Evolutionary conservation across 768 basidiomycete species (phyloP), one percentile per base, ranked within the genome.

Genomic region (Phlegmacium glaucopus): DNA sequence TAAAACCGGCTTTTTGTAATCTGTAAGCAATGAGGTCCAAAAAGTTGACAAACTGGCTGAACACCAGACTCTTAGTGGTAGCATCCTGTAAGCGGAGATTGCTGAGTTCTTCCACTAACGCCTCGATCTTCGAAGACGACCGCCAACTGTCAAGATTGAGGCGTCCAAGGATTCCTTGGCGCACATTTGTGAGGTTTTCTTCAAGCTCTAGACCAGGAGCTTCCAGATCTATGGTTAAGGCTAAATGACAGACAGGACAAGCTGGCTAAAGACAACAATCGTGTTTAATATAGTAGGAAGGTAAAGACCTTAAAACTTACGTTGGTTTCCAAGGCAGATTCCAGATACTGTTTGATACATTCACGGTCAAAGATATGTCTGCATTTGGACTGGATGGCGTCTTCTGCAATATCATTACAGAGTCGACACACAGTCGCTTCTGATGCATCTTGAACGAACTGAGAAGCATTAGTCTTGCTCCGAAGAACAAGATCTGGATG

Each of bases 331-430:
- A 85, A 70, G 13, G 80, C 77, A 1, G 85, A 78, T 54, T 90
- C 80, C 40, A 98, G 75, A 62, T 97, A 97, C 64, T 94, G 92
- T 58, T 80, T 84, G 65, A 99, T 94, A 59, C 96, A 99, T 61
- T 94, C 90, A 46, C 96, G 80, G 63, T 97, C 94, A 59, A 96
- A 99, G 52, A 96, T 85, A 61, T 99, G 96, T 34, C 80, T 82
- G 61, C 96, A 99, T 56, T 84, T 89, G 18, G 93, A 85, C 61
- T 91, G 83, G 52, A 99, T 97, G 3, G 96, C 93, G 59, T 99
- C 96, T 67, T 99, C 96, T 0, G 92, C 95, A 34, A 96, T 76
- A 56, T 99, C 96, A 57, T 93, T 91, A 67, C 96, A 99, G n/a
- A 99, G 69, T 45, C 96, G 79, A 61, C 96, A 99, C 7, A 97